Percentiles rank a stretch among this genome's conserved stretches.
phyloP scores from a whole-genome alignment of 108 stramenopile genomes.

The Cyclotella sp. region DNA sequence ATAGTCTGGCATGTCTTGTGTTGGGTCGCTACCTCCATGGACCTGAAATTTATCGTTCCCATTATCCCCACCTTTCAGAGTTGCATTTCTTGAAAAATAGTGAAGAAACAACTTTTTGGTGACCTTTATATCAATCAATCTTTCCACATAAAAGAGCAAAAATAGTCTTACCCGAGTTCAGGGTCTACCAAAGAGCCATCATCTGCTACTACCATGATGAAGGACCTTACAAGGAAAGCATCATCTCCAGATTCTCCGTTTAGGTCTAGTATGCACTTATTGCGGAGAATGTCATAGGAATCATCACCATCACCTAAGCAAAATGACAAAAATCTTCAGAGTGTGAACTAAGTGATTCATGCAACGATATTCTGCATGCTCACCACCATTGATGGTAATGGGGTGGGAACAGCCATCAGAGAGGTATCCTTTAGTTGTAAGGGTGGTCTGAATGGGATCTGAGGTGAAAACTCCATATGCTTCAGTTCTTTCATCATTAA shows the following conservation, averaged over 20 bases:
- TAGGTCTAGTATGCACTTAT: conserved; percentile 42
- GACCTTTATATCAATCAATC: background rate
- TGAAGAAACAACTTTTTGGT: background rate
- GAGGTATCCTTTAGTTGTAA: conserved; percentile 50
- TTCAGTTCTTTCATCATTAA: conserved; percentile 10
- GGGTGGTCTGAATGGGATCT: conserved; percentile 44
- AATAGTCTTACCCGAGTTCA: background rate
- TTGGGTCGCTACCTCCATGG: background rate
- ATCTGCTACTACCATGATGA: conserved; percentile 11
- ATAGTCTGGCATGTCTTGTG: conserved; percentile 5
- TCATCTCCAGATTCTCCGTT: conserved; percentile 55
- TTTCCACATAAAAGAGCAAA: no score
- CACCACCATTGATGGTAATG: conserved; percentile 41
- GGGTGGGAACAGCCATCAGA: conserved; percentile 43
- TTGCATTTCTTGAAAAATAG: background rate
- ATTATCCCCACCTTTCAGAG: conserved; percentile 2
- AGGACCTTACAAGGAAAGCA: conserved; percentile 48
- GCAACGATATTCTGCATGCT: no score
- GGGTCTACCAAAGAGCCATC: conserved; percentile 4
- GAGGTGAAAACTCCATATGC: conserved; percentile 5
- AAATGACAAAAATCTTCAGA: background rate
- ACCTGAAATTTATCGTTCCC: conserved; percentile 1
- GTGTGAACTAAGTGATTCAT: no score
- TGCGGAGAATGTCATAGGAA: conserved; percentile 44
- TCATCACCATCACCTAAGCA: conserved; percentile 31